phyloP scores from a whole-genome alignment of 805 yeast species.

The Candida palmyrensis region DNA sequence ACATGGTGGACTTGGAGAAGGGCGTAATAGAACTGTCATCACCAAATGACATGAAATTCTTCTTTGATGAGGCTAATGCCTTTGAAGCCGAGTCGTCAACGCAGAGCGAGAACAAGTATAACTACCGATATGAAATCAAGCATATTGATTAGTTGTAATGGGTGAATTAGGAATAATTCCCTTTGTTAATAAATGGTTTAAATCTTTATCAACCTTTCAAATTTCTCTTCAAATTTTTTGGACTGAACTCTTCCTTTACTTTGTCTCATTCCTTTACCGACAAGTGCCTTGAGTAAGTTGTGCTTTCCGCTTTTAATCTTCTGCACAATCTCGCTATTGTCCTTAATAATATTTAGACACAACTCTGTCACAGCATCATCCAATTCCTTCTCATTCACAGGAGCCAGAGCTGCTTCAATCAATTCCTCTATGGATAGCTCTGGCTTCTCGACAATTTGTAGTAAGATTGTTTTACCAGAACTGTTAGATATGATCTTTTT shows the following conservation, averaged over 20 bases:
- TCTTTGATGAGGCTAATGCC: too few species aligned
- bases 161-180: too few species aligned
- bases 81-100: too few species aligned
- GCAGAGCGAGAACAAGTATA: too few species aligned
- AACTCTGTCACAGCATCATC: constrained; percentile 29
- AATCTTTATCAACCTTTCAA: constrained; percentile 15
- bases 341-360: constrained; percentile 41
- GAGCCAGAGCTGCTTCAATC: constrained; percentile 39
- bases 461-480: constrained; percentile 30
- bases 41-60: too few species aligned
- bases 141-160: too few species aligned
- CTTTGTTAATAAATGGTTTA: too few species aligned
- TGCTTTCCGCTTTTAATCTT: constrained; percentile 56
- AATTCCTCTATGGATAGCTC: constrained; percentile 19
- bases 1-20: too few species aligned
- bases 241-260: constrained; percentile 60
- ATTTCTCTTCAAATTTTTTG: constrained; percentile 19
- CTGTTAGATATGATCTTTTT: not conserved
- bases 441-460: constrained; percentile 52
- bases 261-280: constrained; percentile 81
- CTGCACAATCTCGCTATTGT: constrained; percentile 50
- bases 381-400: constrained; percentile 24
- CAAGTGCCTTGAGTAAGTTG: constrained; percentile 65
- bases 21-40: too few species aligned
- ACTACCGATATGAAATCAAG: too few species aligned